phyloP scores from a whole-genome alignment of 352 stramenopile species.

The Globisporangium acanthophoron region DNA sequence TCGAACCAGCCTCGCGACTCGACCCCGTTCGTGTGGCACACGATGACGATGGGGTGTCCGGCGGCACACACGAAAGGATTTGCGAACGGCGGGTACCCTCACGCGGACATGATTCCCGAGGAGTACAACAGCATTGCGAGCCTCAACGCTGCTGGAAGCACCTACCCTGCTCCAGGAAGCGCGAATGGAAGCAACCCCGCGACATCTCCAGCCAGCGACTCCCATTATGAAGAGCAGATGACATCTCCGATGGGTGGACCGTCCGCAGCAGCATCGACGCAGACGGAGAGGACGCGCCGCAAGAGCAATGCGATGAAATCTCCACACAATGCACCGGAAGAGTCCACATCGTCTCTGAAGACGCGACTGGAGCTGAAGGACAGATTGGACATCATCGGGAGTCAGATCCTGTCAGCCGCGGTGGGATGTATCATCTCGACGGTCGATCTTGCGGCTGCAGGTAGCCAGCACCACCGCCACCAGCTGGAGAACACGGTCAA shows the following conservation, averaged over 20 bases:
- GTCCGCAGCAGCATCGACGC: conserved; percentile 16
- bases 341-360: conserved; percentile 58
- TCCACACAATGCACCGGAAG: conserved; percentile 13
- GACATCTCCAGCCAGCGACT: conserved; percentile 26
- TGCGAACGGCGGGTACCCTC: conserved; percentile 54
- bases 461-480: conserved; percentile 48
- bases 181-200: conserved; percentile 12
- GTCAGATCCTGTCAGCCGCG: conserved; percentile 68
- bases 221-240: conserved; percentile 18
- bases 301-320: conserved; percentile 14
- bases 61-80: conserved; percentile 81
- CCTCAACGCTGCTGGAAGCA: background rate
- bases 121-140: conserved; percentile 7
- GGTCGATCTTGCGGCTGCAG: conserved; percentile 52
- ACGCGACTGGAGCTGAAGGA: conserved; percentile 63
- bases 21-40: conserved; percentile 66
- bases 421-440: conserved; percentile 61
- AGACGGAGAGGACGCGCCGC: conserved; percentile 17
- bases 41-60: conserved; percentile 83
- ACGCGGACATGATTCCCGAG: conserved; percentile 6
- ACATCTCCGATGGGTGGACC: conserved; percentile 23
- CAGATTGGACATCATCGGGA: conserved; percentile 62
- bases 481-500: conserved; percentile 49
- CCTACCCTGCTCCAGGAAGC: background rate
- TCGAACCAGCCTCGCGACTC: conserved; percentile 8